Conservation (phyloP, 176 grass and related monocot species). For the Ensete ventricosum region DNA sequence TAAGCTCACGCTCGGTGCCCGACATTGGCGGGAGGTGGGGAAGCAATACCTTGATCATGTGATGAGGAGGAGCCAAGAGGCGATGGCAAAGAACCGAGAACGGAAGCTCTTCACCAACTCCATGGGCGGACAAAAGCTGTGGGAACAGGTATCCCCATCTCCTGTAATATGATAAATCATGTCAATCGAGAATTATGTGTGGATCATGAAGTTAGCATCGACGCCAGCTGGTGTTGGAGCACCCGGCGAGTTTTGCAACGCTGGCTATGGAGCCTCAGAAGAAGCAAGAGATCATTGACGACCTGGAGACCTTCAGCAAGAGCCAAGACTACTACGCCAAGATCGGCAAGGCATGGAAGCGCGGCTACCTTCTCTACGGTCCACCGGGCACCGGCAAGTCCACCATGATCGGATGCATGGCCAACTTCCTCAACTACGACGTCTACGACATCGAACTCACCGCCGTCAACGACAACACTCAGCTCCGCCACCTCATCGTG, state of each 20-base stretch:
- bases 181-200: too few species aligned
- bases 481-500: constrained; percentile 40
- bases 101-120: constrained; percentile 40
- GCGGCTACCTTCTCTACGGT: too few species aligned
- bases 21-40: constrained; percentile 1
- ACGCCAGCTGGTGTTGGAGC: constrained; percentile 21
- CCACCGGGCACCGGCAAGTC: not conserved
- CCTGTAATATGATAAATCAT: too few species aligned
- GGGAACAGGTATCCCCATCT: too few species aligned
- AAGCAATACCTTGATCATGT: constrained; percentile 29
- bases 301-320: constrained; percentile 32
- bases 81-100: constrained; percentile 31
- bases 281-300: constrained; percentile 30
- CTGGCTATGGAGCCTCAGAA: constrained; percentile 36
- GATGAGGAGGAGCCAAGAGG: constrained; percentile 29
- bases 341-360: constrained; percentile 12
- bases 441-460: constrained; percentile 35
- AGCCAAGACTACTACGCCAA: constrained; percentile 32
- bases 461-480: constrained; percentile 37
- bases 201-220: too few species aligned
- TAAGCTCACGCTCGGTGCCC: not conserved
- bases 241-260: constrained; percentile 50
- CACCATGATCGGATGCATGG: constrained; percentile 28
- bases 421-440: constrained; percentile 33
- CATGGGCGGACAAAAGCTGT: constrained; percentile 3